Evolutionary conservation across 2,329 filamentous ascomycete species (phyloP).

Genomic region (Penicillium rolfsii): DNA sequence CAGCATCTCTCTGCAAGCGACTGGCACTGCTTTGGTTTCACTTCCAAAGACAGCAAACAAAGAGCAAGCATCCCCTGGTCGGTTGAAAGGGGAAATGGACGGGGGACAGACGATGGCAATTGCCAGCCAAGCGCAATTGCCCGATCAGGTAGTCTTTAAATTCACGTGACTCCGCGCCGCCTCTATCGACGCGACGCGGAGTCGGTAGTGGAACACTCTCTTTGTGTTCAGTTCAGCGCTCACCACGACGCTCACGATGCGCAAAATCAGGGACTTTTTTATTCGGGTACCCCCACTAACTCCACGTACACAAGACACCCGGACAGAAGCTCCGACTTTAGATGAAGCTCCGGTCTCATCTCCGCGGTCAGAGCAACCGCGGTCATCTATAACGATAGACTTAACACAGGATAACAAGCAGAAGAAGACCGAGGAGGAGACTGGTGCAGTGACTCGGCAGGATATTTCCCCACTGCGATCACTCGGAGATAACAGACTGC

Average conservation of each 20-base stretch:
- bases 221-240: background rate
- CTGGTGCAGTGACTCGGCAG: too few species aligned
- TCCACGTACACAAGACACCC: background rate
- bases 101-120: background rate
- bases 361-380: constrained; percentile 26
- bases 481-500: constrained; percentile 8
- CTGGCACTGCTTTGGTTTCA: background rate
- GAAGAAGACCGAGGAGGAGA: background rate
- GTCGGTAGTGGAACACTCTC: background rate
- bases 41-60: background rate
- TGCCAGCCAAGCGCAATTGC: background rate
- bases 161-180: constrained; percentile 28
- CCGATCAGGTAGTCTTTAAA: background rate
- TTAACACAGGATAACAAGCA: constrained; percentile 18
- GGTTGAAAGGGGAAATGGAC: background rate
- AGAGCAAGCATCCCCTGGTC: background rate
- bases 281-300: constrained; percentile 38
- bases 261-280: constrained; percentile 54
- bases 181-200: constrained; percentile 20
- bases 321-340: background rate
- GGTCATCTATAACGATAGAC: constrained; percentile 36
- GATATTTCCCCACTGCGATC: background rate
- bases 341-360: constrained; percentile 13
- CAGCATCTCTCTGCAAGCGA: background rate
- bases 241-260: constrained; percentile 27